These are phyloP conservation scores for Penicillium samsonianum DNA, from an alignment of 495 filamentous ascomycete species.

Conservation along the genomic window DNA sequence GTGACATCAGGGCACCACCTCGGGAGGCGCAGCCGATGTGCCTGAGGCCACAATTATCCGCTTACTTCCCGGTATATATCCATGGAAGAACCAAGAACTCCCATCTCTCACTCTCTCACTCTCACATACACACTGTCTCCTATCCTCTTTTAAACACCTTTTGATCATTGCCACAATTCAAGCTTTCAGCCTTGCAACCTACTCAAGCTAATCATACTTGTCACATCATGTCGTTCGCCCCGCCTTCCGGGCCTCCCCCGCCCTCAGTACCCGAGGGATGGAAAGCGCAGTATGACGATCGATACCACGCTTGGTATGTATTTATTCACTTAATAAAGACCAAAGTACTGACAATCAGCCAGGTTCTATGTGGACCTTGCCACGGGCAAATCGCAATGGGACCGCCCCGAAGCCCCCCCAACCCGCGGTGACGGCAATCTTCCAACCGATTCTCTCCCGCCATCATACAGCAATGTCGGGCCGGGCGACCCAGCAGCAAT, in stretches of 20 bases:
- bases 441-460: conserved; percentile 57
- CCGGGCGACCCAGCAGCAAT: conserved; percentile 34
- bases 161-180: not conserved
- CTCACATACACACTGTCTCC: not conserved
- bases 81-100: not conserved
- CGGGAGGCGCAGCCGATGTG: conserved; percentile 7
- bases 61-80: conserved; percentile 7
- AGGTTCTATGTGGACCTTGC: conserved; percentile 89
- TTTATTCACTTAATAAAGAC: conserved; percentile 7
- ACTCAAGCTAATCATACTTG: not conserved
- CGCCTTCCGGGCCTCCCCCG: conserved; percentile 79
- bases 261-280: conserved; percentile 87
- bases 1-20: conserved; percentile 2
- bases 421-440: conserved; percentile 47
- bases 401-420: conserved; percentile 65
- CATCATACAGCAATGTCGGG: conserved; percentile 59
- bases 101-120: not conserved
- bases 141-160: not conserved
- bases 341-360: conserved; percentile 18
- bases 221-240: conserved; percentile 40
- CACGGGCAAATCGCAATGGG: conserved; percentile 88
- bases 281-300: conserved; percentile 74
- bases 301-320: conserved; percentile 75
- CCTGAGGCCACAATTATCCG: conserved; percentile 2
- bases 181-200: not conserved